Base-by-base conservation (phyloP, 2,329 filamentous ascomycete genomes). In the Cladosporium cucumerinum region DNA sequence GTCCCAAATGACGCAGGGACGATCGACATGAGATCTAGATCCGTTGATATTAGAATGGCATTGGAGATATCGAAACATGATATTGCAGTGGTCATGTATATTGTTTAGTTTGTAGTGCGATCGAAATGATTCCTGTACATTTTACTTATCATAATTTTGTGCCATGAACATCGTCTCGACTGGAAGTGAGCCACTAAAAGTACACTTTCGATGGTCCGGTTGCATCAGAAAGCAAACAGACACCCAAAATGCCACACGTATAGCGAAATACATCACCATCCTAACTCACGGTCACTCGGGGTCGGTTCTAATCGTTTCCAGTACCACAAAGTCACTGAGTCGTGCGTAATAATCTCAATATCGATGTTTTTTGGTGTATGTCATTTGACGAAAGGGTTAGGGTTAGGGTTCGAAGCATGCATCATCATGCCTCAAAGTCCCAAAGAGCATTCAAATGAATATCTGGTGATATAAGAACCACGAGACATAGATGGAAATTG, bases 1-100 rank as follows among this genome's bases (percentile, higher is more conserved):
- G 57, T 46, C 36, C 57, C 57, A 21, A 7, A 59, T 61, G 58
- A 61, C 57, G 57, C 58, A 61, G 46, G 26, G 58, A 30, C 58
- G 58, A 61, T 61, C 58, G 39, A 32, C 30, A 54, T 30, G 8
- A 54, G 51, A 54, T 54, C 18, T 21, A 2, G n/a, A 46, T 46
- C 39, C 23, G 12, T 10, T 23, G 3, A 12, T 46, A 12, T 46
- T 21, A 10, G 8, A 1, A 21, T 23, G 5, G 10, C n/a, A 46
- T 23, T 46, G n/a, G n/a, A 46, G 1, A 43, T 23, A 46, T 21
- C 2, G 5, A 7, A 21, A 46, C 28, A 8, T n/a, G 28, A 8
- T 21, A n/a, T 11, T 23, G n/a, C 39, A 23, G 8, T n/a, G 39
- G 5, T 46, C 2, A 46, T 21, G 23, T 43, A 7, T 12, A 21